Conservation (phyloP, 139 green algal genomes). For the Parachlorella kessleri region DNA sequence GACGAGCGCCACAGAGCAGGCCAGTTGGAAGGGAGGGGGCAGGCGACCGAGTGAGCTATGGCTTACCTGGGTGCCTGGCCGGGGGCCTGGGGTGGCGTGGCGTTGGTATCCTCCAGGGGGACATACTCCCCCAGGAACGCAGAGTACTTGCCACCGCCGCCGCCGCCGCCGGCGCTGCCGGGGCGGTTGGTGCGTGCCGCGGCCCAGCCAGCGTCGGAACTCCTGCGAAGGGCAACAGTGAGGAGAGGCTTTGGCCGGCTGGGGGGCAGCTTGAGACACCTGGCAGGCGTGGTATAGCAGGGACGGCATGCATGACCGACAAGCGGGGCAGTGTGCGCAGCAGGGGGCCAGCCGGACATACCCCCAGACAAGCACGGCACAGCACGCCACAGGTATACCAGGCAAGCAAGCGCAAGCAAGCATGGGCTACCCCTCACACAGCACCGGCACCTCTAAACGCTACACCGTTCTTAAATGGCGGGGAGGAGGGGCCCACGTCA, state of each 20-base stretch:
- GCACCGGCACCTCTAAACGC: too few species aligned
- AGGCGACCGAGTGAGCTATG: background rate
- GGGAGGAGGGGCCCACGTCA: too few species aligned
- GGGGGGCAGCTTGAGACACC: background rate
- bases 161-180: background rate
- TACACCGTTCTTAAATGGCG: too few species aligned
- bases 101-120: background rate
- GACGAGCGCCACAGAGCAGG: too few species aligned
- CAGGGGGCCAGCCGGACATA: too few species aligned
- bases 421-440: too few species aligned
- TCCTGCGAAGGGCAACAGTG: conserved; percentile 13
- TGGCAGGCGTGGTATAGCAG: background rate
- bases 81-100: background rate
- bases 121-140: conserved; percentile 57
- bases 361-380: too few species aligned
- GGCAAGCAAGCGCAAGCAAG: too few species aligned
- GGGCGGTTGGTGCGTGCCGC: background rate
- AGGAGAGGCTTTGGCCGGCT: background rate
- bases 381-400: too few species aligned
- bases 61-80: conserved; percentile 2
- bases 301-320: background rate
- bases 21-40: too few species aligned
- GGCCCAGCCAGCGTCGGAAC: conserved; percentile 21
- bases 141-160: conserved; percentile 33
- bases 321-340: too few species aligned